These are phyloP conservation scores for Hemileccinum rubropunctum DNA, from an alignment of 768 basidiomycete species.

Conservation along the genomic window DNA sequence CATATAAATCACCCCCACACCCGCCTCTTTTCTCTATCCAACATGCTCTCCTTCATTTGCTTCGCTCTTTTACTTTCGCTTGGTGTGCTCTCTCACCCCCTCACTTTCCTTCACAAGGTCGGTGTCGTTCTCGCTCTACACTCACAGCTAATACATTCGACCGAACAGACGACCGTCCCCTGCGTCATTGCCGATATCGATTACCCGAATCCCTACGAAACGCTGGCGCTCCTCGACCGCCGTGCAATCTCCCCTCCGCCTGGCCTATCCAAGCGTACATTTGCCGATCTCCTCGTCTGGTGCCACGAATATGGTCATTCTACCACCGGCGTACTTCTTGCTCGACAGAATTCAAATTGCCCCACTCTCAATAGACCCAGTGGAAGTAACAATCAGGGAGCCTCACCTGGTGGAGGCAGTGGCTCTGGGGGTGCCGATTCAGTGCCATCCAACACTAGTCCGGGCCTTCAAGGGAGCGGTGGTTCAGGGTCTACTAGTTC, in stretches of 20 bases:
- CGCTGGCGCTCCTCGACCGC: slow-evolving; percentile 23
- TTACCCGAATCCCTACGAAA: slow-evolving; percentile 22
- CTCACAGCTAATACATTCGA: slow-evolving; percentile 3
- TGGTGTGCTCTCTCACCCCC: slow-evolving; percentile 17
- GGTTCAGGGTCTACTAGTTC: background rate
- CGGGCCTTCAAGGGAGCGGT: too few species aligned
- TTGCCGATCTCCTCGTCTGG: slow-evolving; percentile 29
- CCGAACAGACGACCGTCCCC: too few species aligned
- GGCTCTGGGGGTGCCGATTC: too few species aligned
- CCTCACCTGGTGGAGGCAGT: too few species aligned
- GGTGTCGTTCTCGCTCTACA: too few species aligned
- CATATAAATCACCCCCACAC: too few species aligned
- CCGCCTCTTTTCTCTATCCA: background rate
- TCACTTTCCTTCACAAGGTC: slow-evolving; percentile 13
- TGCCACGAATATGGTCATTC: slow-evolving; percentile 20
- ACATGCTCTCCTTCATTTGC: slow-evolving; percentile 21
- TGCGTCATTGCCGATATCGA: slow-evolving; percentile 29
- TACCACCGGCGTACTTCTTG: slow-evolving; percentile 13
- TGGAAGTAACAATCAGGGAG: too few species aligned
- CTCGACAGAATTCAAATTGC: slow-evolving; percentile 24
- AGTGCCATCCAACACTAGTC: too few species aligned
- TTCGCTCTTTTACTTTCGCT: slow-evolving; percentile 21
- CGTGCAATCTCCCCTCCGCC: slow-evolving; percentile 18
- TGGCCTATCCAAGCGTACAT: slow-evolving; percentile 22
- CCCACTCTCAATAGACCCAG: background rate